Conservation (phyloP, 805 yeast genomes). For the Metschnikowia noctiluminum region DNA sequence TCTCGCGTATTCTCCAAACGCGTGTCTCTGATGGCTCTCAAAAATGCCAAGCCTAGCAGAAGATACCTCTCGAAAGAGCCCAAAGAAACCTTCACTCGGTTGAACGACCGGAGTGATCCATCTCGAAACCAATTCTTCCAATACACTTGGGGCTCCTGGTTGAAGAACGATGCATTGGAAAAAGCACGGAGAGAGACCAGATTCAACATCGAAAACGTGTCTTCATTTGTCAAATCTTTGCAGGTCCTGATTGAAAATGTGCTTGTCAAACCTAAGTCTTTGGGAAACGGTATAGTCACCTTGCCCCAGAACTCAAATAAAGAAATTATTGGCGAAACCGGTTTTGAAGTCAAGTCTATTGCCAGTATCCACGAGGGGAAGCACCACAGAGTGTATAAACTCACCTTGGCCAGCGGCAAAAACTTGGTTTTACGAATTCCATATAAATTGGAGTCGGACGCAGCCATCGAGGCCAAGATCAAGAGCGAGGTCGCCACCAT, state of each 20-base stretch:
- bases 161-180: constrained; percentile 71
- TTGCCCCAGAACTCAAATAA: constrained; percentile 48
- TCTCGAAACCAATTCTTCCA: constrained; percentile 71
- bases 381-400: constrained; percentile 82
- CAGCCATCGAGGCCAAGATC: constrained; percentile 61
- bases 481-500: constrained; percentile 91
- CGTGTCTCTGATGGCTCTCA: not conserved
- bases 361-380: constrained; percentile 90
- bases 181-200: constrained; percentile 73
- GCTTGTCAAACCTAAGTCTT: constrained; percentile 34
- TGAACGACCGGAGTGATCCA: constrained; percentile 63
- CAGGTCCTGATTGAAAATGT: constrained; percentile 29
- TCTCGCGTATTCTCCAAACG: constrained; percentile 1
- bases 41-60: not conserved
- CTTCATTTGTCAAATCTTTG: constrained; percentile 47
- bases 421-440: constrained; percentile 80
- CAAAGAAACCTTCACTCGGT: constrained; percentile 47
- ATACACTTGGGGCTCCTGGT: constrained; percentile 96
- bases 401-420: constrained; percentile 59
- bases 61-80: constrained; percentile 22
- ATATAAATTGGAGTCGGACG: constrained; percentile 67
- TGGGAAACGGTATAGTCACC: constrained; percentile 40
- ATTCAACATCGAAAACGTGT: constrained; percentile 78
- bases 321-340: constrained; percentile 42
- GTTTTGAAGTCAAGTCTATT: constrained; percentile 57